Evolutionary conservation across 2,329 filamentous ascomycete species (phyloP).

Genomic region (Sphaerulina vaccinii): DNA sequence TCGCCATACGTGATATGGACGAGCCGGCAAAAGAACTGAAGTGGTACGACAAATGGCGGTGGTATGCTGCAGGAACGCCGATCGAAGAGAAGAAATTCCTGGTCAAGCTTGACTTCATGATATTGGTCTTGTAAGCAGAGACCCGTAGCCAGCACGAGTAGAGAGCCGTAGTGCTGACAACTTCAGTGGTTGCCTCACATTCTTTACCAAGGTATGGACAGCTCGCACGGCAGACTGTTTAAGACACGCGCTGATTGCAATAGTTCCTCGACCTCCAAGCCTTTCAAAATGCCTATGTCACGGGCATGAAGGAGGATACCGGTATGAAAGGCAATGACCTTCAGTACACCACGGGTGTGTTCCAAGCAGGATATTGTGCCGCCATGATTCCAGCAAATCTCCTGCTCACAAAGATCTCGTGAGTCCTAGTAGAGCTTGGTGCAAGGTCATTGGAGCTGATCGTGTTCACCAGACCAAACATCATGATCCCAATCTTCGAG

Average conservation of each 20-base stretch:
- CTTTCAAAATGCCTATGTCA: slow-evolving; percentile 3
- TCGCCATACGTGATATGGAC: too few species aligned
- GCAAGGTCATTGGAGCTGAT: too few species aligned
- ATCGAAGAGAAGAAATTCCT: background rate
- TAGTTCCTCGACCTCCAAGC: slow-evolving; percentile 3
- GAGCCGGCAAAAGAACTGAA: too few species aligned
- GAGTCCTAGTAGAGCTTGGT: too few species aligned
- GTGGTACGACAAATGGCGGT: too few species aligned
- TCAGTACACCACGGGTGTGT: slow-evolving; percentile 27
- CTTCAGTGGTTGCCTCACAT: slow-evolving; percentile 2
- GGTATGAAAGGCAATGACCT: slow-evolving; percentile 41
- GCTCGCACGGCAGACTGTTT: too few species aligned
- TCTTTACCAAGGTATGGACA: too few species aligned
- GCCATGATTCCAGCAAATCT: slow-evolving; percentile 37
- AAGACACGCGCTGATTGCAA: too few species aligned
- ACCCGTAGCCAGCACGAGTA: too few species aligned
- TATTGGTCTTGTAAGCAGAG: slow-evolving; percentile 4
- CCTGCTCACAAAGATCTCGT: slow-evolving; percentile 37
- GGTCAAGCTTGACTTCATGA: background rate
- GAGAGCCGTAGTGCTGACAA: too few species aligned
- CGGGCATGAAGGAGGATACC: slow-evolving; percentile 45
- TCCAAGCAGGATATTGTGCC: slow-evolving; percentile 41
- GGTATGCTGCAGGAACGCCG: too few species aligned
- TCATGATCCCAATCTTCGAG: slow-evolving; percentile 40
- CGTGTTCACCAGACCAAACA: too few species aligned